phyloP scores from a whole-genome alignment of 2,329 filamentous ascomycete genomes.

The Pseudogymnoascus sp. region DNA sequence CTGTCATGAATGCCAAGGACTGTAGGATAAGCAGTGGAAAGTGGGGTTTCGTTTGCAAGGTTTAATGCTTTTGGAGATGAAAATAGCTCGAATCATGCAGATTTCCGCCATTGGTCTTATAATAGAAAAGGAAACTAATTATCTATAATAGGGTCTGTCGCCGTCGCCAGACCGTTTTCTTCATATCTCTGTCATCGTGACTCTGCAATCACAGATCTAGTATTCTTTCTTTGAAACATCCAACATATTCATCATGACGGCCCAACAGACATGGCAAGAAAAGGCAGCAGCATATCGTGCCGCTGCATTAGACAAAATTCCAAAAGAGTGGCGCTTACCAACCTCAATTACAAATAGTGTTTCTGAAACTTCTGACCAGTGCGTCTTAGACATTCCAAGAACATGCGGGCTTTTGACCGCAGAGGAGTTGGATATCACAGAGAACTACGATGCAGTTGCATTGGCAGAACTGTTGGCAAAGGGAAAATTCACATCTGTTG shows the following conservation, averaged over 20 bases:
- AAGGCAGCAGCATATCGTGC: neutral
- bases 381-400: slow-evolving; percentile 30
- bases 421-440: slow-evolving; percentile 40
- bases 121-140: too few species aligned
- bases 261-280: slow-evolving; percentile 4
- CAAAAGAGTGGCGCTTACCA: slow-evolving; percentile 26
- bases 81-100: too few species aligned
- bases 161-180: too few species aligned
- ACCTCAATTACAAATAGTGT: slow-evolving; percentile 10
- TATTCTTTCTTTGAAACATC: too few species aligned
- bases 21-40: too few species aligned
- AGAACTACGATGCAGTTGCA: slow-evolving; percentile 34
- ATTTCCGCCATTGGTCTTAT: too few species aligned
- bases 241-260: neutral
- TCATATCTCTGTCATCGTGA: too few species aligned
- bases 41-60: too few species aligned
- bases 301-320: slow-evolving; percentile 21
- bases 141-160: too few species aligned
- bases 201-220: too few species aligned
- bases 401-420: slow-evolving; percentile 36
- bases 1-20: too few species aligned
- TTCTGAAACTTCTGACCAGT: slow-evolving; percentile 20
- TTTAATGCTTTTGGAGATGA: too few species aligned
- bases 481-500: slow-evolving; percentile 30
- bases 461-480: slow-evolving; percentile 33